Evolutionary conservation across 768 basidiomycete species (phyloP), one percentile per base, ranked within the genome.

Genomic region (Suillus plorans): DNA sequence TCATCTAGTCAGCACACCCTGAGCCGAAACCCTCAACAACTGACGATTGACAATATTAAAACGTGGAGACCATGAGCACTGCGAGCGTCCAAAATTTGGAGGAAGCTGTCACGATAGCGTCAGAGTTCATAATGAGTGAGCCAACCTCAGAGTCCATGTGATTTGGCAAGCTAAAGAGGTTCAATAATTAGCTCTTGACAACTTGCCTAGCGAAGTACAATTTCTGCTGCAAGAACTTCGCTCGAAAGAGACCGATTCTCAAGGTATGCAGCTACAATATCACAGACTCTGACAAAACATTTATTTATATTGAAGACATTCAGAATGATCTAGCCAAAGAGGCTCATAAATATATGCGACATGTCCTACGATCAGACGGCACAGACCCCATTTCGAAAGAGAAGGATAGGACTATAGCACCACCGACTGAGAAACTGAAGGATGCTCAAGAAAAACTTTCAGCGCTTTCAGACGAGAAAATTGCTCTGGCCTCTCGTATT

Each of bases 101-200:
- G 69, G 83, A 84, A 60, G 83, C 84, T 16, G 82, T 83, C 6
- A 68, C 75, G 18, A 78, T 85, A 50, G 81, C 84, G 28, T 77
- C 82, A 25, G 83, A 84, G 66, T 84, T 80, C 67, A 80, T 84
- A 16, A 75, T 78, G 10, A 83, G 83, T 84, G 53, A 71, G 84
- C 72, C 1, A 14, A 4, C 3, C 47, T 13, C n/a, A 12, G 16
- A 14, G 39, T 42, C 20, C 9, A 42, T 59, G 6, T 22, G 18
- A 12, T 28, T 13, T 25, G 28, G 10, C 39, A 42, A 28, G 41
- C 41, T 59, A 20, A 59, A 31, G 10, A 28, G 20, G 10, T 20
- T 59, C 53, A n/a, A 55, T n/a, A 31, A 58, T 20, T 67, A 84
- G 83, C 81, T 60, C 77, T 84, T 22, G 83, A 84, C 63, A 84